Conservation (phyloP, 2,329 filamentous ascomycete species). For the Ascochyta koolunga region DNA sequence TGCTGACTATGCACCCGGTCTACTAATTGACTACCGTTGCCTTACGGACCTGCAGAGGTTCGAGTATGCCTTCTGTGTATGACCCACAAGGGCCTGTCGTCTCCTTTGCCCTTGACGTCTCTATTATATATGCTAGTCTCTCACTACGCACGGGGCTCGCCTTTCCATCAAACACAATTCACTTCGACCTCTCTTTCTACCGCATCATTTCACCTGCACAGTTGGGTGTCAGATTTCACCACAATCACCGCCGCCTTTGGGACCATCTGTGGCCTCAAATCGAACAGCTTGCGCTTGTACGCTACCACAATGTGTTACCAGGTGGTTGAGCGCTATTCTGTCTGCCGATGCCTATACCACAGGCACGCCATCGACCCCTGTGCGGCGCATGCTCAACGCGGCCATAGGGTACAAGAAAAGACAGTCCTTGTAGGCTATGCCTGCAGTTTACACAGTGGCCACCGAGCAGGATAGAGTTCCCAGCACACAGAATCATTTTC, state of each 20-base stretch:
- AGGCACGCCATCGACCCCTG: slow-evolving; percentile 86
- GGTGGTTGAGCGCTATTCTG: slow-evolving; percentile 82
- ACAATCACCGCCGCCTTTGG: slow-evolving; percentile 1
- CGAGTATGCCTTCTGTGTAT: slow-evolving; percentile 34
- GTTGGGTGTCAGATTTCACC: slow-evolving; percentile 14
- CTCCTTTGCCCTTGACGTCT: slow-evolving; percentile 12
- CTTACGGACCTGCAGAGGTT: slow-evolving; percentile 43
- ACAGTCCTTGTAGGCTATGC: slow-evolving; percentile 83
- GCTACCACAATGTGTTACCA: slow-evolving; percentile 76
- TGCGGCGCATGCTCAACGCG: slow-evolving; percentile 72
- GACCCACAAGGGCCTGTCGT: slow-evolving; percentile 31
- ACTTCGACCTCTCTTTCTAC: slow-evolving; percentile 12
- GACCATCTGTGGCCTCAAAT: not conserved
- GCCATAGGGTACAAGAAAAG: slow-evolving; percentile 74
- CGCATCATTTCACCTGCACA: slow-evolving; percentile 18
- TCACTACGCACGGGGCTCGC: slow-evolving; percentile 24
- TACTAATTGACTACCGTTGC: slow-evolving; percentile 43
- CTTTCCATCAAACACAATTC: slow-evolving; percentile 20
- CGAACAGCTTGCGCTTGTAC: not conserved
- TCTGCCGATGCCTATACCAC: slow-evolving; percentile 88
- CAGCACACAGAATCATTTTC: slow-evolving; percentile 28
- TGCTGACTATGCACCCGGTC: slow-evolving; percentile 46
- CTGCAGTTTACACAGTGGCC: slow-evolving; percentile 64
- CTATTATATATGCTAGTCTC: slow-evolving; percentile 44
- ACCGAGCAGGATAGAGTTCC: slow-evolving; percentile 24